Base-by-base conservation (phyloP, 2,329 filamentous ascomycete genomes). In the Botrytis galanthina region DNA sequence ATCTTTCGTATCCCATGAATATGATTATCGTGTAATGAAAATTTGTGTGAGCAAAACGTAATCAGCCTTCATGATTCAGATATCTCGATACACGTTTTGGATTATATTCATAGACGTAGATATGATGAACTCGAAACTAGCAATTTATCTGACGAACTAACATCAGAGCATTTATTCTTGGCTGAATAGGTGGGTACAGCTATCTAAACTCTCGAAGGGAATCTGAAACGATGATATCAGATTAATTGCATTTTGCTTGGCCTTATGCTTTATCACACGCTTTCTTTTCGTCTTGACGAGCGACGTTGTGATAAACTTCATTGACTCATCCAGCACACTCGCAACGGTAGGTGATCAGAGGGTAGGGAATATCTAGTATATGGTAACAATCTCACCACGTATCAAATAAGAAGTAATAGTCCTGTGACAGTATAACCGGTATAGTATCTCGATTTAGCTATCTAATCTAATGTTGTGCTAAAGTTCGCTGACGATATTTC, bases 351-450 rank as follows among this genome's bases (percentile, higher is more conserved):
- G n/a, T 57, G n/a, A 9, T 9, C 1, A 57, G 1, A 57, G n/a
- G 14, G 3, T 4, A 9, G 16, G 14, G 8, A 4, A 9, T 18
- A 4, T 54, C 2, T 9, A 57, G 14, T 29, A 14, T 18, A 18
- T 1, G 18, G 29, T 18, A 18, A 54, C 0, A 7, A 6, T 18
- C 4, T 29, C 14, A 57, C n/a, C 51, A 29, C 3, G 7, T 18
- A 57, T 29, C 0, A 18, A 29, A 4, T 3, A 8, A 8, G 37
- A 18, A 57, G 8, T 29, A 7, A 29, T 8, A 29, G n/a, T 57
- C n/a, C 0, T 18, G 6, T n/a, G n/a, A 18, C 6, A 29, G 20
- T 51, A 14, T 51, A 1, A 51, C 0, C n/a, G 18, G n/a, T 57
- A 18, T 9, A 57, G 51, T 57, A 57, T 57, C 51, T 57, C n/a